Conservation (phyloP, 2,329 filamentous ascomycete species). For the Trichoderma aggressivum region DNA sequence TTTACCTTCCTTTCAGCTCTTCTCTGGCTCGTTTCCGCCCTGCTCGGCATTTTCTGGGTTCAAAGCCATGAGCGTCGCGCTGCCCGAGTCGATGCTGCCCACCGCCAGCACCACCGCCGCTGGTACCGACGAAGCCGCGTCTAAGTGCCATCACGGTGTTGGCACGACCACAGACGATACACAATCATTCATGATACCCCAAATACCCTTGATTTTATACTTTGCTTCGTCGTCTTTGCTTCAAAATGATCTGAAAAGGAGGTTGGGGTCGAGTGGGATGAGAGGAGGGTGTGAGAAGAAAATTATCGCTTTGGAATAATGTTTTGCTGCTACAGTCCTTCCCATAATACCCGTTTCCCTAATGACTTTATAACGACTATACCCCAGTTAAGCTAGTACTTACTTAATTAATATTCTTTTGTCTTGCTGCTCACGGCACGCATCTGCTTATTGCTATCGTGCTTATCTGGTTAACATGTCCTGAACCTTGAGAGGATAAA, state of each 20-base stretch:
- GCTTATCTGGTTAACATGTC: not conserved
- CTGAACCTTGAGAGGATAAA: not conserved
- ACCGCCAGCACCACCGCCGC: constrained; percentile 35
- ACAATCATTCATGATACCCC: constrained; percentile 2
- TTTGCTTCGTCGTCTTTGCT: not conserved
- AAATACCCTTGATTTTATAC: not conserved
- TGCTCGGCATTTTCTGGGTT: constrained; percentile 56
- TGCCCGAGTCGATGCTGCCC: constrained; percentile 32
- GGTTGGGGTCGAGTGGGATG: not conserved
- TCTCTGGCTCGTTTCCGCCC: constrained; percentile 63
- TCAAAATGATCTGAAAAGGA: not conserved
- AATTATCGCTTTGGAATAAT: not conserved
- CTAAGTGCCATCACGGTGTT: constrained; percentile 27
- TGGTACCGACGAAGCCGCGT: constrained; percentile 45
- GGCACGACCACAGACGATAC: not conserved
- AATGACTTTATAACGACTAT: constrained; percentile 7
- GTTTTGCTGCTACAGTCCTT: not conserved
- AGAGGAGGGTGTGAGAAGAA: not conserved
- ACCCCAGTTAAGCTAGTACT: constrained; percentile 11
- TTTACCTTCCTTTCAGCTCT: constrained; percentile 70
- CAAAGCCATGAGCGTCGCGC: constrained; percentile 39
- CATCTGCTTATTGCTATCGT: not conserved
- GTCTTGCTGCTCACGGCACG: not conserved
- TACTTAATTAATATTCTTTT: not conserved
- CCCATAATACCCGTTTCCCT: not conserved